Conservation (phyloP, 768 basidiomycete species). For the Serpula lacrymans region DNA sequence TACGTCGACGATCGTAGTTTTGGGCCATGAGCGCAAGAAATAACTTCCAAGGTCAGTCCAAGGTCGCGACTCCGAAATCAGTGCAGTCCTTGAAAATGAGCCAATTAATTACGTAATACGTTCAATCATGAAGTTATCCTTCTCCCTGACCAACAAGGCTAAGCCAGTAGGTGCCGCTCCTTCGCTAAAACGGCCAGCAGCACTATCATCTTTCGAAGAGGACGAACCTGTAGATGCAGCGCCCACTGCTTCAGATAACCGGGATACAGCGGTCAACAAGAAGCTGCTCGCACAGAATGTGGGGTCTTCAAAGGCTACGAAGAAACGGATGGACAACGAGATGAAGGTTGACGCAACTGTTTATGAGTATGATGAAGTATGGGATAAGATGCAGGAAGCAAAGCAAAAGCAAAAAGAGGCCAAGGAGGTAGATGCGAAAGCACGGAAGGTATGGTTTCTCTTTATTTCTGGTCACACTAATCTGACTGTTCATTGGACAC, state of each 20-base stretch:
- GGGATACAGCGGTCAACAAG: conserved; percentile 46
- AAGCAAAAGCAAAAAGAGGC: conserved; percentile 69
- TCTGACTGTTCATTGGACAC: conserved; percentile 11
- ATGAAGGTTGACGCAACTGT: conserved; percentile 76
- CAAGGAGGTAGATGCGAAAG: conserved; percentile 73
- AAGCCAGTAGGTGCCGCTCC: conserved; percentile 54
- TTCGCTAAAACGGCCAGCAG: conserved; percentile 55
- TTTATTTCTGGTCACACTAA: background rate
- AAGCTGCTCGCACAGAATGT: conserved; percentile 56
- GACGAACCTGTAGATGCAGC: conserved; percentile 53
- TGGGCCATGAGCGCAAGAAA: conserved; percentile 50
- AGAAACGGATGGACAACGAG: conserved; percentile 76
- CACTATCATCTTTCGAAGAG: conserved; percentile 63
- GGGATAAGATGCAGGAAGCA: conserved; percentile 91
- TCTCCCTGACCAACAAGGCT: conserved; percentile 61
- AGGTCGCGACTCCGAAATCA: no score
- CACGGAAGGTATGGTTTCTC: conserved; percentile 64
- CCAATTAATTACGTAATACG: conserved; percentile 19
- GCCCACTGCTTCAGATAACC: conserved; percentile 40
- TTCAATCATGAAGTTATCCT: conserved; percentile 78
- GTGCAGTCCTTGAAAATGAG: no score
- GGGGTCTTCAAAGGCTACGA: conserved; percentile 58
- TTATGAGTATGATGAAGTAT: conserved; percentile 95
- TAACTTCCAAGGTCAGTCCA: no score
- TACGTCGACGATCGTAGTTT: conserved; percentile 79